phyloP scores from a whole-genome alignment of 441 rosid genomes.

The Jatropha podagrica region DNA sequence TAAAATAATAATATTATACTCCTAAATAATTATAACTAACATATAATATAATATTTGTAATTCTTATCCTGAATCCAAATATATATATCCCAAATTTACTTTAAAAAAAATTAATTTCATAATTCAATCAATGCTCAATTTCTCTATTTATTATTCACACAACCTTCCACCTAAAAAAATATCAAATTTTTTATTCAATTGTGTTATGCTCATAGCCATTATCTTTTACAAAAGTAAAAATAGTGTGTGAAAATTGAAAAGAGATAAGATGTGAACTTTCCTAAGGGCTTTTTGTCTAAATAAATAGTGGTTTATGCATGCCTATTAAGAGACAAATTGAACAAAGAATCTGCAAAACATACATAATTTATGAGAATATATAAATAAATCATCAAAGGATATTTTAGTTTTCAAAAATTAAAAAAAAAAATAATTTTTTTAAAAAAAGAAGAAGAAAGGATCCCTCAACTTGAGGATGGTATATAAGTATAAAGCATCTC shows the following conservation, averaged over 20 bases:
- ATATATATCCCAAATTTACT: too few relatives aligned
- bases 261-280: neutral
- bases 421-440: neutral
- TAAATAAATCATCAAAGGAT: constrained; percentile 5
- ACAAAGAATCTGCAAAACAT: constrained; percentile 21
- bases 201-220: neutral
- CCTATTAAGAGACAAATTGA: constrained; percentile 19
- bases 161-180: too few relatives aligned
- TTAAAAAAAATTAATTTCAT: too few relatives aligned
- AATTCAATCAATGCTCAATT: too few relatives aligned
- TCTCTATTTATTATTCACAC: too few relatives aligned
- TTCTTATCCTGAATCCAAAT: too few relatives aligned
- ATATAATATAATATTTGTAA: too few relatives aligned
- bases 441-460: neutral
- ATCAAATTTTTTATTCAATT: too few relatives aligned
- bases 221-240: neutral
- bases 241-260: neutral
- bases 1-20: too few relatives aligned
- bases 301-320: neutral
- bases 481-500: neutral
- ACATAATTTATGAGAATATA: neutral
- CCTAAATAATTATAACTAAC: too few relatives aligned
- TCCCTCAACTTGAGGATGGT: constrained; percentile 21
- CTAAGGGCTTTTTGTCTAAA: too few relatives aligned
- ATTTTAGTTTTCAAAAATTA: constrained; percentile 9